Base-by-base conservation (phyloP, 2,329 filamentous ascomycete species). In the Fusarium lateritium region DNA sequence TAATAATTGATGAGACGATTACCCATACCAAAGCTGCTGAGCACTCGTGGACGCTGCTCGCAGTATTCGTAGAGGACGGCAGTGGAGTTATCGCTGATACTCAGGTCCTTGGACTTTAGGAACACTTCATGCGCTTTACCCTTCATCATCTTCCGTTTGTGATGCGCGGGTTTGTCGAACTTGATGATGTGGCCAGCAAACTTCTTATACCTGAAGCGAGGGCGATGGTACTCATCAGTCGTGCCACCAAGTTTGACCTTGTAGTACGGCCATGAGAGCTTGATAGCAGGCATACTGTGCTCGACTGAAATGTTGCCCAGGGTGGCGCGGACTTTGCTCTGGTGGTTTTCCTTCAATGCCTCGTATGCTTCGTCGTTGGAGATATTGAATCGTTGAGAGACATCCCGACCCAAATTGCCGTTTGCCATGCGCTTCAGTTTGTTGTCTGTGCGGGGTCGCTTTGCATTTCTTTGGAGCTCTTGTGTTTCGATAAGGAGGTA, bases 1-100 rank as follows among this genome's bases (percentile, higher is more conserved):
- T 98, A 98, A 80, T 98, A 99, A 79, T 99, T 98, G 83, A 98
- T 94, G 61, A 99, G 88, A 54, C 94, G 92, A 78, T 92, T 97
- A 53, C 94, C 94, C 96, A 99, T 99, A 70, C 95, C 96, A 75
- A 98, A 97, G 76, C 97, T 98, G 43, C 95, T 98, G 65, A 99
- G 83, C 62, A 97, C 94, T 11, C 91, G 92, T 1, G 96, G 96
- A 67, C 94, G 91, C 75, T 98, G 94, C 79, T 99, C 96, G 10
- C 94, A 97, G 78, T 99, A 99, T 79, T 99, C 96, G 34, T 98
- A 91, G 15, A 99, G 86, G 7, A 98, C 86, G 21, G 94, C 91
- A 42, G 90, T 92, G 0, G 95, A 94, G 76, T 97, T 98, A 79
- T 99, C 96, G 66, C 89, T 92, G 72, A 98, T 84, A 26, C 92